Base-by-base conservation (phyloP, 306 rosid genomes). In the Fagus crenata region DNA sequence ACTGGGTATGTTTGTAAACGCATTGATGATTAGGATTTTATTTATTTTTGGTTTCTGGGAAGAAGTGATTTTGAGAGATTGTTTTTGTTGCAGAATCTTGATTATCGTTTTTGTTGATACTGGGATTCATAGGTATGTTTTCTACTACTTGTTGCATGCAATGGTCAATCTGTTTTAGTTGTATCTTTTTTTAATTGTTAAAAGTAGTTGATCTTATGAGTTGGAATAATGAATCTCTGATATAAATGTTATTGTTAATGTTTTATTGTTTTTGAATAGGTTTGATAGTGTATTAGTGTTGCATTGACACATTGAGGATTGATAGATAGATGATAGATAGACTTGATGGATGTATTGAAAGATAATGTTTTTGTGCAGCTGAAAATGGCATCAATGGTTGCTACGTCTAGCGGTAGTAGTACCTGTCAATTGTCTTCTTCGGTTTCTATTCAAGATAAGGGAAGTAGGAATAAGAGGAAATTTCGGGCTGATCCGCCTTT, bases 381-480 rank as follows among this genome's bases (percentile, higher is more conserved):
- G 81, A 77, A 73, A 90, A 93, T 95, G 97, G 89, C 91, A 39
- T 95, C 98, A 41, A 49, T 90, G 87, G 95, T 87, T 58, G 88
- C 93, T 63, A 78, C 80, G 76, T 76, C 76, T 56, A 80, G 81
- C 72, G 72, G 83, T 77, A 75, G 82, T 78, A 73, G 77, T 54
- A 85, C 75, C 81, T 82, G 81, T 78, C 92, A 87, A 54, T 78
- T 83, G 42, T 76, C 90, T 82, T 84, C 93, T 58, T 85, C 91
- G n/a, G 73, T 87, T 49, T 78, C 91, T 54, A 72, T 87, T 39
- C 91, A 89, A 88, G 97, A 94, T 68, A 90, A 90, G 81, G 96
- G 92, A 55, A 92, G 95, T 78, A 85, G 96, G 82, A 95, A 92
- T 81, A 95, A 95, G 89, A 92, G 97, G 86, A 92, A 95, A 77